Evolutionary conservation across 306 rosid species (phyloP).

Genomic region (Malus domestica): DNA sequence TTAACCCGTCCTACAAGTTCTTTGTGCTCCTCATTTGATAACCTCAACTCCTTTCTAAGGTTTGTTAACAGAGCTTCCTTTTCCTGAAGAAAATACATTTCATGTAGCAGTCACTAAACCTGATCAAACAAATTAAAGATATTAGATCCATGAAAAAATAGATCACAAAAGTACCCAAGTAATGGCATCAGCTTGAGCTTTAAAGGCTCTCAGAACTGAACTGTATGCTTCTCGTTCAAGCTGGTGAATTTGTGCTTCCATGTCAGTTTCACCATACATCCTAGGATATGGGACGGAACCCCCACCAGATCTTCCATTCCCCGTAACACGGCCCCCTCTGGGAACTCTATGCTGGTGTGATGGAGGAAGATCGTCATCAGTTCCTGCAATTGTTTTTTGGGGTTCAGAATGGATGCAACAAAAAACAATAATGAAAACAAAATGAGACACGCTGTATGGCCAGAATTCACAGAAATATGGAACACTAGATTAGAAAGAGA

Average conservation of each 20-base stretch:
- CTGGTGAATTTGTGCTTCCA: slow-evolving; percentile 91
- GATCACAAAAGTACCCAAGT: slow-evolving; percentile 67
- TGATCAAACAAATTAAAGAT: slow-evolving; percentile 28
- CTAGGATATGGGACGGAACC: slow-evolving; percentile 65
- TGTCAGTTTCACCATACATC: slow-evolving; percentile 68
- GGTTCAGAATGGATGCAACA: background rate
- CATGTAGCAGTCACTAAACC: slow-evolving; percentile 45
- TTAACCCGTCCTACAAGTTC: slow-evolving; percentile 87
- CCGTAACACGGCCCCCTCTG: slow-evolving; percentile 66
- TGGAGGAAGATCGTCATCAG: slow-evolving; percentile 91
- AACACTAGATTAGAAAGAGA: background rate
- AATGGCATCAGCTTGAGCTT: slow-evolving; percentile 98
- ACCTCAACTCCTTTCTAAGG: slow-evolving; percentile 84
- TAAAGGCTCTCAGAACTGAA: slow-evolving; percentile 89
- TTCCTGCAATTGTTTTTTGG: slow-evolving; percentile 41
- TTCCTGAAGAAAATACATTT: slow-evolving; percentile 70
- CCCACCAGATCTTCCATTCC: slow-evolving; percentile 74
- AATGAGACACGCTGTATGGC: background rate
- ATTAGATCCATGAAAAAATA: slow-evolving; percentile 30
- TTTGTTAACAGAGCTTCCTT: slow-evolving; percentile 86
- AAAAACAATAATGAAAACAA: background rate
- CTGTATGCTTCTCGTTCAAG: slow-evolving; percentile 96
- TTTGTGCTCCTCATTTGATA: slow-evolving; percentile 91
- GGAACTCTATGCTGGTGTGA: slow-evolving; percentile 74
- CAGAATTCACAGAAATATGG: background rate